Percentiles rank a stretch among this genome's conserved stretches.
Conservation (phyloP, 2,329 filamentous ascomycete genomes). For the Albophoma yamanashiensis region DNA sequence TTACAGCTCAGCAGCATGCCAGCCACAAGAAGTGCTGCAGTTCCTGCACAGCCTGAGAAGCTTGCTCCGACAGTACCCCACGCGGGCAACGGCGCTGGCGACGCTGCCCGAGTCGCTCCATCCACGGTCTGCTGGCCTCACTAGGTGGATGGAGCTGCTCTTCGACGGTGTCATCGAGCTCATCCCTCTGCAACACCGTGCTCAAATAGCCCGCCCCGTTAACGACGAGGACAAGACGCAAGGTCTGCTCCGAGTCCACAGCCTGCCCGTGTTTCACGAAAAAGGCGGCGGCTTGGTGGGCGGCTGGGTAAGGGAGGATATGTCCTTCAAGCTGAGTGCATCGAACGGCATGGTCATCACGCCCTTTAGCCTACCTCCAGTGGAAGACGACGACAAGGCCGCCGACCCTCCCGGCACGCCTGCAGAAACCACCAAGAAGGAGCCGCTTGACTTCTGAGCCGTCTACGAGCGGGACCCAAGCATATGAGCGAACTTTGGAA, state of each 20-base stretch:
- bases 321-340: slow-evolving; percentile 82
- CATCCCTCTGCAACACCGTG: slow-evolving; percentile 52
- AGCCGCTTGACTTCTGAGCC: slow-evolving; percentile 59
- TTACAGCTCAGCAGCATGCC: slow-evolving; percentile 59
- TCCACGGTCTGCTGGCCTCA: slow-evolving; percentile 62
- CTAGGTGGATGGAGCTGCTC: slow-evolving; percentile 77
- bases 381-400: slow-evolving; percentile 55
- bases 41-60: slow-evolving; percentile 73
- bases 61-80: slow-evolving; percentile 57
- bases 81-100: slow-evolving; percentile 58
- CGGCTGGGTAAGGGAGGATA: slow-evolving; percentile 65
- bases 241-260: slow-evolving; percentile 75
- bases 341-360: slow-evolving; percentile 72
- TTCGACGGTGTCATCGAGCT: slow-evolving; percentile 82
- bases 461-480: not conserved
- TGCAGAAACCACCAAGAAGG: slow-evolving; percentile 46
- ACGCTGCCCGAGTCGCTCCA: slow-evolving; percentile 74
- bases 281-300: slow-evolving; percentile 68
- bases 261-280: slow-evolving; percentile 76
- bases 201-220: slow-evolving; percentile 36
- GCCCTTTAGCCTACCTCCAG: slow-evolving; percentile 79
- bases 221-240: slow-evolving; percentile 65
- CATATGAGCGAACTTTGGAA: not conserved
- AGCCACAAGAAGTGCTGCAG: slow-evolving; percentile 63
- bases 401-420: slow-evolving; percentile 26